Percentiles rank a stretch among this genome's conserved stretches.
Evolutionary conservation across 352 stramenopile species (phyloP).

Genomic region (Phytophthora rubi): DNA sequence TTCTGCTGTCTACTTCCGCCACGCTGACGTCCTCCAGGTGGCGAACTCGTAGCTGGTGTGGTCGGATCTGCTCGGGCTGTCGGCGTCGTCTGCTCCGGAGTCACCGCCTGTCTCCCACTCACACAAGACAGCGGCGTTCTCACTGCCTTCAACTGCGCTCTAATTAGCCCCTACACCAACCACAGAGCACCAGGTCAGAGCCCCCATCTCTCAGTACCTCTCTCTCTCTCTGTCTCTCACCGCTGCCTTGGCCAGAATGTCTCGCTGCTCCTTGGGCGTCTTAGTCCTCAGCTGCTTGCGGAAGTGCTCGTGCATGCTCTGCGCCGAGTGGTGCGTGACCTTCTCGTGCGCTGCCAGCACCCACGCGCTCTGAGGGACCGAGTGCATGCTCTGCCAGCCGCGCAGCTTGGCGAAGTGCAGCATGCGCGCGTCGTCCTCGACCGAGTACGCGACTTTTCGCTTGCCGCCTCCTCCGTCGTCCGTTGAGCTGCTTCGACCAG

Average conservation of each 20-base stretch:
- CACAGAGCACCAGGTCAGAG: neutral
- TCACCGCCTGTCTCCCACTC: neutral
- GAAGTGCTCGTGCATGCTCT: constrained; percentile 70
- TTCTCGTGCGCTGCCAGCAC: constrained; percentile 20
- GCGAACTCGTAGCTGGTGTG: constrained; percentile 19
- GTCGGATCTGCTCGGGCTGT: neutral
- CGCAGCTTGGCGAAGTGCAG: constrained; percentile 46
- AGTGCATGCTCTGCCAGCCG: constrained; percentile 22
- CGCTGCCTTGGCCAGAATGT: constrained; percentile 38
- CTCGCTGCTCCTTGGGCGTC: constrained; percentile 43
- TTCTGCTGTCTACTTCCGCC: constrained; percentile 15
- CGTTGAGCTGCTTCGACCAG: constrained; percentile 2
- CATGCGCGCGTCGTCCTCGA: constrained; percentile 59
- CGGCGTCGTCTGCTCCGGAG: neutral
- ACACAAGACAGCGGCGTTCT: neutral
- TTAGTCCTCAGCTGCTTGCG: constrained; percentile 50
- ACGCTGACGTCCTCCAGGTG: constrained; percentile 2
- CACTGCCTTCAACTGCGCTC: neutral
- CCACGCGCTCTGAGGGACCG: constrained; percentile 31
- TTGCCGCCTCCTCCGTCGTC: neutral
- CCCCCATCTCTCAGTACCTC: neutral
- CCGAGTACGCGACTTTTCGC: constrained; percentile 36
- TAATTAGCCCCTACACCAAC: constrained; percentile 23
- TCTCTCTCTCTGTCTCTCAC: constrained; percentile 17
- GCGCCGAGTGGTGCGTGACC: constrained; percentile 40